Base-by-base conservation (phyloP, 2,329 filamentous ascomycete species). In the Alternaria incomplexa region DNA sequence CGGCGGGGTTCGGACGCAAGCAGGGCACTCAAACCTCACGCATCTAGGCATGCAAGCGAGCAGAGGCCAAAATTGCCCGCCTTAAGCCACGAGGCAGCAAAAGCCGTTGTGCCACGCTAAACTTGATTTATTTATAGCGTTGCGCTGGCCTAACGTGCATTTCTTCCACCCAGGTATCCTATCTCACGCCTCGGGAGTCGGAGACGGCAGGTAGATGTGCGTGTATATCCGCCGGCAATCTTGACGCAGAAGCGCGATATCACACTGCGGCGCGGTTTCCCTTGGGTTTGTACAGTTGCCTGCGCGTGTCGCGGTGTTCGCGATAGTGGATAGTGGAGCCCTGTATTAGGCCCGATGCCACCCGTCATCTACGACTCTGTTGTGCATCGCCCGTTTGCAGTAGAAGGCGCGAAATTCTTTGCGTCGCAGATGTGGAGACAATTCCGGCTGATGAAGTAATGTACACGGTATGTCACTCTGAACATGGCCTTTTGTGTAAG, bases 91-190 rank as follows among this genome's bases (percentile, higher is more conserved):
- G 47, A 69, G 60, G 64, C 58, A 67, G 58, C 43, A 61, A 68
- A 65, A 68, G 55, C 67, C 67, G 67, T 70, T 70, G 56, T 55
- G 61, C 45, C 44, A 68, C 67, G 63, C 67, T 68, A 70, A 61
- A 48, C 52, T 47, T 20, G 17, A 48, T 48, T 54, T 63, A 63
- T 56, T 44, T 50, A 61, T 63, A 57, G 57, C 40, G 26, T 23
- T 43, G 51, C 46, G 57, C 43, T 47, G 54, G 51, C 51, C 43
- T 47, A 47, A 44, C n/a, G 15, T 57, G 28, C n/a, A 43, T 50
- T 50, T 51, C 58, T 15, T 60, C 44, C 23, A 43, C 20, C 30
- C 22, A 36, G 30, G 28, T 44, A 17, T 45, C 20, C 15, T 44
- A 22, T 48, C 12, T 25, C 44, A 17, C 58, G 17, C 15, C 13